Evolutionary conservation across 1,139 yeast genomes (phyloP).

Genomic region (Kluyveromyces marxianus): DNA sequence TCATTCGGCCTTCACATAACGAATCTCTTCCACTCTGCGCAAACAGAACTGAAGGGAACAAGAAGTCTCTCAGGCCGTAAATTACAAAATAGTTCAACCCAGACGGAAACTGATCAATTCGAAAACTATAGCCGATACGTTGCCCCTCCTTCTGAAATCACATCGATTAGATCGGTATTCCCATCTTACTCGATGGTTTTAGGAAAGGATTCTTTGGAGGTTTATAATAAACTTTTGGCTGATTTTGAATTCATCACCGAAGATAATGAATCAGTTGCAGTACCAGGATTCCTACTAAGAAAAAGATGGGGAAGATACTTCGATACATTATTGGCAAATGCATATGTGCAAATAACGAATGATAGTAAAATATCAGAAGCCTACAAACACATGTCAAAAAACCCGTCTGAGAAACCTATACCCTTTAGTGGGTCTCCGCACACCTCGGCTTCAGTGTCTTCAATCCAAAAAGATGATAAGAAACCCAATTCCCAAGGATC

Average conservation of each 20-base stretch:
- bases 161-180: slow-evolving; percentile 59
- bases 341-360: slow-evolving; percentile 41
- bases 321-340: slow-evolving; percentile 51
- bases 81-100: slow-evolving; percentile 16
- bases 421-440: background rate
- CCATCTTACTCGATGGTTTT: slow-evolving; percentile 71
- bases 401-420: slow-evolving; percentile 10
- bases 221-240: slow-evolving; percentile 54
- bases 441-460: background rate
- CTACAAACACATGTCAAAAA: slow-evolving; percentile 8
- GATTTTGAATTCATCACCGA: slow-evolving; percentile 65
- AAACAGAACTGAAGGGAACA: slow-evolving; percentile 3
- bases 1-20: slow-evolving; percentile 62
- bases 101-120: slow-evolving; percentile 32
- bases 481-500: slow-evolving; percentile 6
- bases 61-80: slow-evolving; percentile 9
- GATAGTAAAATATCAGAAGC: slow-evolving; percentile 12
- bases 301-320: slow-evolving; percentile 74
- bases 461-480: slow-evolving; percentile 1
- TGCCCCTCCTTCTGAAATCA: slow-evolving; percentile 60
- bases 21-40: slow-evolving; percentile 38
- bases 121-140: slow-evolving; percentile 70
- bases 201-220: slow-evolving; percentile 65
- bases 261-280: slow-evolving; percentile 59
- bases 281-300: slow-evolving; percentile 50